Base-by-base conservation (phyloP, 345 rosid species). In the Rhodomyrtus tomentosa region DNA sequence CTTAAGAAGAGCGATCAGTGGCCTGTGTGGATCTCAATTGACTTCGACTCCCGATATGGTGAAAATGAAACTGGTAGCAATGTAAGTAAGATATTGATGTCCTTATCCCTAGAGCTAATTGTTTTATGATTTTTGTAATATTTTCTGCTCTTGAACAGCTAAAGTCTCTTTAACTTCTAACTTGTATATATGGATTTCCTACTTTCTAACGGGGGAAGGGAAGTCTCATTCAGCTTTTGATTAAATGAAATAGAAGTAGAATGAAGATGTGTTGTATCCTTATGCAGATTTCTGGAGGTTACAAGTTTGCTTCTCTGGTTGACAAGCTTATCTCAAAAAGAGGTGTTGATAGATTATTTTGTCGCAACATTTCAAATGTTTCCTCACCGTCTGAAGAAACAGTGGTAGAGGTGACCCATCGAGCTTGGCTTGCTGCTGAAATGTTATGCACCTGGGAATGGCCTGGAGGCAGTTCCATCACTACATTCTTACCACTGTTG, bases 341-440 rank as follows among this genome's bases (percentile, higher is more conserved):
- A 88, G 99, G 99, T 83, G 84, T 93, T 58, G 86, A 84, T 51
- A 93, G 84, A 88, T 90, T 94, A 87, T 56, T 93, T 86, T 88
- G 84, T 83, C 87, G 90, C 85, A 81, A 59, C 87, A 55, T 20
- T 82, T 82, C 88, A 27, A 82, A 56, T 29, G 56, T 40, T 81
- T 55, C 90, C 68, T 42, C 82, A 68, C 22, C 38, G 8, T 62
- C 79, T 15, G 85, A 89, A 85, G 91, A 87, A 84, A 58, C 87
- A 84, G 52, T 80, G 82, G 85, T 86, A 72, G 89, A 81, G 49
- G 86, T 85, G 83, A 82, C 86, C 87, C 81, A 90, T 87, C 95
- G 93, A 87, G 93, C 95, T 85, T 96, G 99, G 99, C 89, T 96
- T 91, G 95, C 92, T 79, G 95, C 95, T 85, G 99, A 95, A 90